phyloP scores from a whole-genome alignment of 2,329 filamentous ascomycete genomes.

The Phaeosphaeriaceae sp. region DNA sequence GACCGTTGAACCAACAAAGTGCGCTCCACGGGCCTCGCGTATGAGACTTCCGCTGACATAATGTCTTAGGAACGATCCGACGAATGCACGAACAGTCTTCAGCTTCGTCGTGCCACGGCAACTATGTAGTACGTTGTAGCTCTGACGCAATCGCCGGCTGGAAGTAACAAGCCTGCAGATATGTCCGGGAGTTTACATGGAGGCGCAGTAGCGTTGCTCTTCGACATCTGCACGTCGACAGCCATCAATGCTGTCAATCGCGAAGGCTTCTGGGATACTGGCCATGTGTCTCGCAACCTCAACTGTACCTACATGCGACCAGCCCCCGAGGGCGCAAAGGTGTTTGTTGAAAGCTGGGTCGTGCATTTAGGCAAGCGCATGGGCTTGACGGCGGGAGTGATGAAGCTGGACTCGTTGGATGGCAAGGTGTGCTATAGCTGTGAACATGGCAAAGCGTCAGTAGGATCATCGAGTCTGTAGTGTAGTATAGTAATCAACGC shows the following conservation, averaged over 20 bases:
- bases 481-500: background rate
- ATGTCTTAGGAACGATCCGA: conserved; percentile 23
- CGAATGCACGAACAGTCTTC: conserved; percentile 50
- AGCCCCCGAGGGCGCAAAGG: conserved; percentile 48
- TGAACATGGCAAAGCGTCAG: conserved; percentile 47
- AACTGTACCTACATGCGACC: conserved; percentile 57
- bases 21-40: background rate
- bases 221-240: conserved; percentile 61
- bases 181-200: conserved; percentile 59
- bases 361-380: conserved; percentile 53
- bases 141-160: background rate
- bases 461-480: conserved; percentile 22
- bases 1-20: conserved; percentile 31
- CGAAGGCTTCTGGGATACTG: conserved; percentile 53
- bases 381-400: conserved; percentile 49
- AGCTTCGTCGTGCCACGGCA: conserved; percentile 52
- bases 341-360: conserved; percentile 54
- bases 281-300: conserved; percentile 49
- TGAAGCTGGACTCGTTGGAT: conserved; percentile 45
- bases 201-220: conserved; percentile 61
- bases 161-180: background rate
- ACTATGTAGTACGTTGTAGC: conserved; percentile 51
- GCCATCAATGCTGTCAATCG: conserved; percentile 40
- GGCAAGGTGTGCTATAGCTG: conserved; percentile 50
- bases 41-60: background rate